Evolutionary conservation across 2,329 filamentous ascomycete genomes (phyloP).

Genomic region (Cladosporium sp.): DNA sequence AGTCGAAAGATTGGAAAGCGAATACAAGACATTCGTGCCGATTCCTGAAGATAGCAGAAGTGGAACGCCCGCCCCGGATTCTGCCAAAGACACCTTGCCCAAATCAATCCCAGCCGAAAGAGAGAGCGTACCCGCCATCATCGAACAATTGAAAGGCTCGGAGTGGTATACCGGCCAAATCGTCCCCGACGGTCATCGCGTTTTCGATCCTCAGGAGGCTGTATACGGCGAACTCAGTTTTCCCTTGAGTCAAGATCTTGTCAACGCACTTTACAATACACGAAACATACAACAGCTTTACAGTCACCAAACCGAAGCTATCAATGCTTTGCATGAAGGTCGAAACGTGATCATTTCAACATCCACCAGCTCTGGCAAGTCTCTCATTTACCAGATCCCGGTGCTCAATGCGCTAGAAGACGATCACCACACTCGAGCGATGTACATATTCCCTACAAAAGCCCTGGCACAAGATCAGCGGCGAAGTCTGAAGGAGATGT

Average conservation of each 20-base stretch:
- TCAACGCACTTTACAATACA: conserved; percentile 95
- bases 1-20: conserved; percentile 56
- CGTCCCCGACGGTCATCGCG: conserved; percentile 84
- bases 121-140: conserved; percentile 75
- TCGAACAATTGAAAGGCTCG: conserved; percentile 73
- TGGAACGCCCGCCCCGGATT: conserved; percentile 38
- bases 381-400: conserved; percentile 93
- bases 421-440: conserved; percentile 71
- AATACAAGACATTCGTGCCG: conserved; percentile 60
- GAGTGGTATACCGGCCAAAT: conserved; percentile 92
- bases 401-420: conserved; percentile 81
- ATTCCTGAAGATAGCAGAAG: conserved; percentile 45
- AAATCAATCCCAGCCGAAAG: conserved; percentile 73
- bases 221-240: conserved; percentile 82
- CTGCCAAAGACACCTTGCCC: conserved; percentile 49
- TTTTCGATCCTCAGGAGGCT: conserved; percentile 79
- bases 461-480: conserved; percentile 92
- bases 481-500: conserved; percentile 77
- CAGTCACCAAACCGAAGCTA: conserved; percentile 86
- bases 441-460: conserved; percentile 99
- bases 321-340: conserved; percentile 79
- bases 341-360: conserved; percentile 88
- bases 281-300: conserved; percentile 82
- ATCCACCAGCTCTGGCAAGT: conserved; percentile 94
- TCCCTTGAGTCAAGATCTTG: conserved; percentile 77